phyloP scores from a whole-genome alignment of 2,329 filamentous ascomycete genomes.

The Ilyonectria mors-panacis region DNA sequence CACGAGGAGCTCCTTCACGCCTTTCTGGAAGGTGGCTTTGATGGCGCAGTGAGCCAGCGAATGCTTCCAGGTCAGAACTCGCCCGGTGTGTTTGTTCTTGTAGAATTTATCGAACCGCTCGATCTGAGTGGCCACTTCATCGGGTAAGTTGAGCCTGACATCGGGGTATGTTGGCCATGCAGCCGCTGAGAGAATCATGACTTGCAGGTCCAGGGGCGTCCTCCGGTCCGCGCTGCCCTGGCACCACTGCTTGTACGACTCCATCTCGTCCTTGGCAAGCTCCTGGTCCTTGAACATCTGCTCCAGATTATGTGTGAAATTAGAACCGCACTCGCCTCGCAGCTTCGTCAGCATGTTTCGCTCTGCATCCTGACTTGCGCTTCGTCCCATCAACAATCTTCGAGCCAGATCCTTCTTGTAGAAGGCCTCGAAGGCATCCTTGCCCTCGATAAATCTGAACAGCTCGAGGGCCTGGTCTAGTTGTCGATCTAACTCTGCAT shows the following conservation, averaged over 20 bases:
- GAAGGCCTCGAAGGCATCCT: conserved; percentile 98
- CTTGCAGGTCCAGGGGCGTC: conserved; percentile 74
- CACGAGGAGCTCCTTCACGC: conserved; percentile 89
- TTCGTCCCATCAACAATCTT: conserved; percentile 90
- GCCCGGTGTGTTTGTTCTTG: conserved; percentile 88
- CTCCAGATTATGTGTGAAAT: conserved; percentile 97
- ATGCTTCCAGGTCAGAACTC: conserved; percentile 92
- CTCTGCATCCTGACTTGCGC: conserved; percentile 95
- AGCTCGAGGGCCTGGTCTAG: conserved; percentile 93
- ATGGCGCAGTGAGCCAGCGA: conserved; percentile 92
- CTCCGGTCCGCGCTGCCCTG: conserved; percentile 66
- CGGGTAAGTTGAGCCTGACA: conserved; percentile 78
- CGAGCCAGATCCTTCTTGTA: conserved; percentile 98
- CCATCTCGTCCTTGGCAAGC: conserved; percentile 91
- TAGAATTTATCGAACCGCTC: conserved; percentile 89
- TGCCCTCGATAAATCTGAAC: conserved; percentile 97
- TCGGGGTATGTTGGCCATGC: conserved; percentile 96
- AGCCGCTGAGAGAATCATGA: conserved; percentile 90
- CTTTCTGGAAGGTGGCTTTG: conserved; percentile 83
- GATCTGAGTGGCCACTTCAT: conserved; percentile 81
- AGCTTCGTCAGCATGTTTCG: conserved; percentile 94
- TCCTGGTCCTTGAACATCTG: conserved; percentile 99
- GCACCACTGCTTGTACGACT: conserved; percentile 82
- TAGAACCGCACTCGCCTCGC: conserved; percentile 92
- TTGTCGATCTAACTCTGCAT: conserved; percentile 91